A percentile compares a stretch with the other conserved stretches of the same genome.
These are phyloP conservation scores for Salix arbutifolia DNA, from an alignment of 345 rosid species.

Conservation along the genomic window DNA sequence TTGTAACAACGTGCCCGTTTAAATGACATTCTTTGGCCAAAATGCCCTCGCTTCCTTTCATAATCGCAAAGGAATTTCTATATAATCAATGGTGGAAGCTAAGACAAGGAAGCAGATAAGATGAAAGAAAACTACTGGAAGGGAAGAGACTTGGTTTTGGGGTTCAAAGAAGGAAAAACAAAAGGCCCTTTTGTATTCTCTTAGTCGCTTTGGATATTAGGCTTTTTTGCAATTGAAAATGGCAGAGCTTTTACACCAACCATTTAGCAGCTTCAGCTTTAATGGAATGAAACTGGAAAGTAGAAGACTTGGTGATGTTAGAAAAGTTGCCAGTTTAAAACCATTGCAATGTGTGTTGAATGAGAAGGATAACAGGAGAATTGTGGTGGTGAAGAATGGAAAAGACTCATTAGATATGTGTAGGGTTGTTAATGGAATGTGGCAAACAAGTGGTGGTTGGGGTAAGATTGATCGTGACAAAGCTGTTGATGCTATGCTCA, in stretches of 20 bases:
- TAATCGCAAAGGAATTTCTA: too few relatives aligned
- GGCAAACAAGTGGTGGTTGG: slow-evolving; percentile 68
- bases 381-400: slow-evolving; percentile 41
- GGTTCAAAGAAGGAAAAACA: background rate
- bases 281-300: slow-evolving; percentile 14
- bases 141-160: background rate
- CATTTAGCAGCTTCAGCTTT: slow-evolving; percentile 27
- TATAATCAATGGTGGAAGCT: background rate
- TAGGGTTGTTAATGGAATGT: slow-evolving; percentile 63
- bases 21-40: background rate
- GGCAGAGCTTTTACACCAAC: slow-evolving; percentile 26
- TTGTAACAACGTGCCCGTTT: background rate
- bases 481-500: slow-evolving; percentile 54
- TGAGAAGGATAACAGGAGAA: slow-evolving; percentile 31
- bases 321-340: slow-evolving; percentile 12
- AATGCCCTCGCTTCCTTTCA: background rate
- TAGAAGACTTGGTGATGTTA: slow-evolving; percentile 5
- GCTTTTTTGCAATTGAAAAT: slow-evolving; percentile 10
- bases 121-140: background rate
- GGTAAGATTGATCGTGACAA: slow-evolving; percentile 41
- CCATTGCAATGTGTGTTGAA: slow-evolving; percentile 31
- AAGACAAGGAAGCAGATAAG: slow-evolving; percentile 11
- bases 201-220: background rate
- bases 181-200: too few relatives aligned
- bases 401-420: slow-evolving; percentile 47